These are phyloP conservation scores for Parietichytrium sp. DNA, from an alignment of 108 stramenopile species.

Conservation along the genomic window DNA sequence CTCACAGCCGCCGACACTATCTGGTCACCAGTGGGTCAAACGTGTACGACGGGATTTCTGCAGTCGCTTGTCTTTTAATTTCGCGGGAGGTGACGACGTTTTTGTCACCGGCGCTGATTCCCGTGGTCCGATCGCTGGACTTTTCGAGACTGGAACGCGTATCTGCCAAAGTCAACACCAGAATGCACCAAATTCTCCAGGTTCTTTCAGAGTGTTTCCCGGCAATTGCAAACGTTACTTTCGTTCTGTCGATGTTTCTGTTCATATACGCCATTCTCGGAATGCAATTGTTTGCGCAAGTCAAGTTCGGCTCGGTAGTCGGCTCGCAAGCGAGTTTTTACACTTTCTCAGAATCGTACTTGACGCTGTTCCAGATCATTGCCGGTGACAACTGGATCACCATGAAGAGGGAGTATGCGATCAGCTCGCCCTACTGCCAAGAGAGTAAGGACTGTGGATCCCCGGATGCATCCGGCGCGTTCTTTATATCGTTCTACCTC, in stretches of 20 bases:
- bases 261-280: constrained; percentile 69
- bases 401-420: constrained; percentile 59
- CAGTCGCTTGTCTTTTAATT: too few species aligned
- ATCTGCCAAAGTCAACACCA: background rate
- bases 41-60: too few species aligned
- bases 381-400: constrained; percentile 76
- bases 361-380: constrained; percentile 63
- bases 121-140: background rate
- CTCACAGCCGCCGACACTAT: too few species aligned
- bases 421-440: constrained; percentile 22
- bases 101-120: too few species aligned
- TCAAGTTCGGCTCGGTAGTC: constrained; percentile 48
- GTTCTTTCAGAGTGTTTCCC: constrained; percentile 62
- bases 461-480: background rate
- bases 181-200: constrained; percentile 59
- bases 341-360: constrained; percentile 48
- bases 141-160: background rate
- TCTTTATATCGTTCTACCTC: constrained; percentile 62
- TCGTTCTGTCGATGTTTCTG: constrained; percentile 61
- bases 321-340: constrained; percentile 33
- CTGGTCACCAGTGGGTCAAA: too few species aligned
- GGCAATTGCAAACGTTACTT: constrained; percentile 62
- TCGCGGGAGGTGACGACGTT: too few species aligned
- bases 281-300: constrained; percentile 57
- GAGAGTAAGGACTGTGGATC: background rate